phyloP scores from a whole-genome alignment of 495 filamentous ascomycete genomes.

The Penicillium crystallinum region DNA sequence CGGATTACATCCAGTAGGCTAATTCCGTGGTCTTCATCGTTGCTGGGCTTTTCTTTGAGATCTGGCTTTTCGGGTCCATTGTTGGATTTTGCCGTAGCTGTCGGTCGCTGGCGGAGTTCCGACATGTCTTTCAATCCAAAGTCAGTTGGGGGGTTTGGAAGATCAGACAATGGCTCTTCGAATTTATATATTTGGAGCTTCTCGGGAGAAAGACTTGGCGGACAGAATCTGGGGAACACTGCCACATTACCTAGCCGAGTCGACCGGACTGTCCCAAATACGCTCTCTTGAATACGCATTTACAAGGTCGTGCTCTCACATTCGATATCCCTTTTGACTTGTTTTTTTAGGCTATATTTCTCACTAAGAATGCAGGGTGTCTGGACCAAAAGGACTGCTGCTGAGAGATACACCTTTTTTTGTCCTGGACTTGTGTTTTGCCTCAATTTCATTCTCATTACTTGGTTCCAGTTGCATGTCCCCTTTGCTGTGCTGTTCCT shows the following conservation, averaged over 20 bases:
- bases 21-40: slow-evolving; percentile 31
- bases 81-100: slow-evolving; percentile 9
- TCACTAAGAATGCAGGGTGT: background rate
- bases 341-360: background rate
- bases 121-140: slow-evolving; percentile 24
- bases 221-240: background rate
- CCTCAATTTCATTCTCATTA: background rate
- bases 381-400: background rate
- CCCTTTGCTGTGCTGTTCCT: slow-evolving; percentile 2
- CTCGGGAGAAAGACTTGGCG: background rate
- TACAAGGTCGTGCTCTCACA: background rate
- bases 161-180: background rate
- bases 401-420: background rate
- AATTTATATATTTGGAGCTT: background rate
- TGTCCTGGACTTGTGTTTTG: background rate
- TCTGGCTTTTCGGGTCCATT: slow-evolving; percentile 10
- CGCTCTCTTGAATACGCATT: too few relatives aligned
- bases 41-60: slow-evolving; percentile 7
- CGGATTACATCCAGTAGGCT: slow-evolving; percentile 70
- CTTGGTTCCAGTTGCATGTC: background rate
- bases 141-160: background rate
- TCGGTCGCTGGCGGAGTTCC: slow-evolving; percentile 36
- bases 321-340: background rate
- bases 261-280: background rate
- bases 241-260: background rate